phyloP scores from a whole-genome alignment of 371 early-diverging fungal species.

The Haplosporangium sp. region DNA sequence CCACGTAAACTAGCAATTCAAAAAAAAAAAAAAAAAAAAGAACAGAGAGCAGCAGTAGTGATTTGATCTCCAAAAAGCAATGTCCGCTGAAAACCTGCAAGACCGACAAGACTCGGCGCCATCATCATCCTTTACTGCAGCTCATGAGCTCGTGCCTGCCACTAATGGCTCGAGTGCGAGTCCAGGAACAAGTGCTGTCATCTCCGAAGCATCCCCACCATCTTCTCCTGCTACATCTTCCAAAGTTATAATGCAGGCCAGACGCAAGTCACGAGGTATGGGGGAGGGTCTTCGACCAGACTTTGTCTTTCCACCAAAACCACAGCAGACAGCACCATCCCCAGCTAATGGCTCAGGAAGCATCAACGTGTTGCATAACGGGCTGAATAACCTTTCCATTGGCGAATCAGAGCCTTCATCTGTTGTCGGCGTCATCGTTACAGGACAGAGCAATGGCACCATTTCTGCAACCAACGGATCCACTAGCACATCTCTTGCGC shows the following conservation, averaged over 20 bases:
- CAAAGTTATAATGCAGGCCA: slow-evolving; percentile 48
- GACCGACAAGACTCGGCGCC: background rate
- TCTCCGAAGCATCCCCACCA: background rate
- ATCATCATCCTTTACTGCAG: slow-evolving; percentile 15
- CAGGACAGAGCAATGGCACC: background rate
- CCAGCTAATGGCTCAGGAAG: slow-evolving; percentile 10
- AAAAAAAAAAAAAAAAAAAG: no score
- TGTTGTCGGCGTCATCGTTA: slow-evolving; percentile 12
- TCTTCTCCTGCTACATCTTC: slow-evolving; percentile 16
- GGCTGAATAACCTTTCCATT: slow-evolving; percentile 6
- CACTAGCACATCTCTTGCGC: slow-evolving; percentile 18
- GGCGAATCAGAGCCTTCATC: background rate
- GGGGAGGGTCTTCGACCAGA: slow-evolving; percentile 47
- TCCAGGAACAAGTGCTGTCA: background rate
- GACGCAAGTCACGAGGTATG: slow-evolving; percentile 40
- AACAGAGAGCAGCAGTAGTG: no score
- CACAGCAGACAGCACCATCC: slow-evolving; percentile 24
- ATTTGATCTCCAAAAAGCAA: background rate
- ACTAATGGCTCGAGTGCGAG: slow-evolving; percentile 1
- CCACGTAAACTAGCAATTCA: no score
- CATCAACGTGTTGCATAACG: slow-evolving; percentile 2
- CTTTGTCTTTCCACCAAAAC: slow-evolving; percentile 53
- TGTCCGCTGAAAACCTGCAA: slow-evolving; percentile 1
- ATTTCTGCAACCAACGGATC: slow-evolving; percentile 1
- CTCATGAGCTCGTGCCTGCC: slow-evolving; percentile 16